These are phyloP conservation scores for Geosmithia morbida DNA, from an alignment of 2,329 filamentous ascomycete species.

Conservation along the genomic window DNA sequence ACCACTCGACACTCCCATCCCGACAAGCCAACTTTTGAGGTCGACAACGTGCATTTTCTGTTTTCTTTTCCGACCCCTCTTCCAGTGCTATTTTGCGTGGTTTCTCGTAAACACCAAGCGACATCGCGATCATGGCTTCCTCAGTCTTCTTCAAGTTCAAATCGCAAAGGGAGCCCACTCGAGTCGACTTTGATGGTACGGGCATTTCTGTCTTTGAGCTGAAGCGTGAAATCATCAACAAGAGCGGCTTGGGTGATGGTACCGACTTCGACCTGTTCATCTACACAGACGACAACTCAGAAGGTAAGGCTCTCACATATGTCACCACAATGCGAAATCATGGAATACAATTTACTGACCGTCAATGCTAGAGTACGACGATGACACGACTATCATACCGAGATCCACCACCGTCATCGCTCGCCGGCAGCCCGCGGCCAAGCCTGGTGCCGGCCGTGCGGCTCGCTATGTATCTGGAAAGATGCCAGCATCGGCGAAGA, in stretches of 20 bases:
- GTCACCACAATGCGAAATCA: background rate
- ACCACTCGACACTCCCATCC: background rate
- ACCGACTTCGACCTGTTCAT: slow-evolving; percentile 94
- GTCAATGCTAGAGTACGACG: slow-evolving; percentile 63
- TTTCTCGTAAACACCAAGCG: background rate
- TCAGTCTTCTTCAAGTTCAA: slow-evolving; percentile 99
- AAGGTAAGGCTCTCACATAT: slow-evolving; percentile 47
- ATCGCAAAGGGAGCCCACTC: slow-evolving; percentile 87
- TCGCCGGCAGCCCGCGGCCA: slow-evolving; percentile 67
- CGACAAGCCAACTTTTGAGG: slow-evolving; percentile 6
- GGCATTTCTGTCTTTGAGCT: slow-evolving; percentile 97
- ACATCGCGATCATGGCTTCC: slow-evolving; percentile 56
- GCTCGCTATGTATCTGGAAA: slow-evolving; percentile 94
- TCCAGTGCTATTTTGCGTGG: background rate
- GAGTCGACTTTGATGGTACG: slow-evolving; percentile 93
- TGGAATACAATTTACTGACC: background rate
- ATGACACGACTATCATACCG: slow-evolving; percentile 94
- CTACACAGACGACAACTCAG: slow-evolving; percentile 79
- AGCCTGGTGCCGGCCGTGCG: slow-evolving; percentile 77
- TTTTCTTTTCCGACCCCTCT: background rate
- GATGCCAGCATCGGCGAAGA: slow-evolving; percentile 81
- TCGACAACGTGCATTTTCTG: background rate
- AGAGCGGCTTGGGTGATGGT: slow-evolving; percentile 86
- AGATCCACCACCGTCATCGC: slow-evolving; percentile 90
- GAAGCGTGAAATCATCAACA: slow-evolving; percentile 95